A percentile compares a stretch with the other conserved stretches of the same genome.
phyloP scores from a whole-genome alignment of 371 early-diverging fungal genomes.

The Zychaea mexicana region DNA sequence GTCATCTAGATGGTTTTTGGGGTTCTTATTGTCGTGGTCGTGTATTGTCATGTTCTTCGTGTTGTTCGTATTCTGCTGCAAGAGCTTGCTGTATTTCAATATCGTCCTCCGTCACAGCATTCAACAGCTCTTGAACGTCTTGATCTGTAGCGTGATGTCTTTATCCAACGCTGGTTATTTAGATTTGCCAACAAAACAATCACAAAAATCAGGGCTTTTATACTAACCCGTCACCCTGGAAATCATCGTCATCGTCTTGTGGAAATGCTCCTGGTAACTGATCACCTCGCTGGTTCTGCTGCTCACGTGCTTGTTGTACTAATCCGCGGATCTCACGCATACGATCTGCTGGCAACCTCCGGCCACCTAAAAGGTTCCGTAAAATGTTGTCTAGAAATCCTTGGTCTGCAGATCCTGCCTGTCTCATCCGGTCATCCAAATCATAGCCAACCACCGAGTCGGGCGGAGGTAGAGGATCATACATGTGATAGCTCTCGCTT shows the following conservation, averaged over 20 bases:
- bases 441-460: constrained; percentile 46
- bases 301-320: constrained; percentile 21
- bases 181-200: neutral
- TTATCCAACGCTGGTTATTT: constrained; percentile 2
- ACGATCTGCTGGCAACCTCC: constrained; percentile 11
- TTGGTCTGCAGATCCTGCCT: constrained; percentile 20
- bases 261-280: constrained; percentile 47
- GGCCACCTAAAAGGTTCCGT: constrained; percentile 20
- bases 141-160: neutral
- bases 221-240: neutral
- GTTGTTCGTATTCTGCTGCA: constrained; percentile 26
- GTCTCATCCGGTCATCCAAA: neutral
- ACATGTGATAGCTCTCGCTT: constrained; percentile 59
- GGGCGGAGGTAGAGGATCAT: constrained; percentile 78
- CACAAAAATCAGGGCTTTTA: too few species aligned
- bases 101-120: constrained; percentile 27
- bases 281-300: constrained; percentile 12
- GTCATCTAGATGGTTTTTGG: neutral
- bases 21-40: constrained; percentile 1
- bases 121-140: constrained; percentile 18
- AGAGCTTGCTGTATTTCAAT: constrained; percentile 35
- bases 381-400: constrained; percentile 18
- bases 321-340: constrained; percentile 30
- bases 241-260: constrained; percentile 22
- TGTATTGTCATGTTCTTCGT: constrained; percentile 15